Percentiles rank a stretch among this genome's conserved stretches.
These are phyloP conservation scores for Microthlaspi erraticum DNA, from an alignment of 345 rosid species.

Conservation along the genomic window DNA sequence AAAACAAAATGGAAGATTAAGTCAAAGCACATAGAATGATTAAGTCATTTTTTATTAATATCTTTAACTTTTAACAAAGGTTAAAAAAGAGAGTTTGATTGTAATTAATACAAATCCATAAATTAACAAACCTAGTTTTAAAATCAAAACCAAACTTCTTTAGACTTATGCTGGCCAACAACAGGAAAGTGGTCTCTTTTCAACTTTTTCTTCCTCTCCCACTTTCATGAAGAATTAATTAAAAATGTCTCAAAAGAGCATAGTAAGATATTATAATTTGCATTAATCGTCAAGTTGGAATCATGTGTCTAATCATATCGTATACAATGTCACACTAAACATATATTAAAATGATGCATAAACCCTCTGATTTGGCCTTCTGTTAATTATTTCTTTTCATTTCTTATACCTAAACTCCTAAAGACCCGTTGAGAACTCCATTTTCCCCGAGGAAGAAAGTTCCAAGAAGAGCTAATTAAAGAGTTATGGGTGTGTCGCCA, in stretches of 20 bases:
- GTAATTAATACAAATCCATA: too few relatives aligned
- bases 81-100: background rate
- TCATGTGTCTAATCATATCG: slow-evolving; percentile 8
- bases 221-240: slow-evolving; percentile 39
- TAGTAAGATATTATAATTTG: background rate
- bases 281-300: slow-evolving; percentile 17
- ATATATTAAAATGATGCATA: background rate
- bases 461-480: background rate
- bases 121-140: too few relatives aligned
- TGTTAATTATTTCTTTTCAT: slow-evolving; percentile 1
- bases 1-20: background rate
- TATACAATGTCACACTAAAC: background rate
- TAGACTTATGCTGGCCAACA: slow-evolving; percentile 68
- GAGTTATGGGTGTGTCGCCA: slow-evolving; percentile 44
- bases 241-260: slow-evolving; percentile 5
- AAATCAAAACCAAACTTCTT: slow-evolving; percentile 39
- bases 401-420: background rate
- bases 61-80: background rate
- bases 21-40: slow-evolving; percentile 18
- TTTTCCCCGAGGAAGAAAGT: background rate
- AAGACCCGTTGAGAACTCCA: background rate
- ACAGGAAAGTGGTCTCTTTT: slow-evolving; percentile 60
- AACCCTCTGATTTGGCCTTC: background rate
- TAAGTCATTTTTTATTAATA: background rate
- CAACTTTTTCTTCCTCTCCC: slow-evolving; percentile 48